Conservation (phyloP, 148 eudicot species). For the Dianthus caryophyllus region DNA sequence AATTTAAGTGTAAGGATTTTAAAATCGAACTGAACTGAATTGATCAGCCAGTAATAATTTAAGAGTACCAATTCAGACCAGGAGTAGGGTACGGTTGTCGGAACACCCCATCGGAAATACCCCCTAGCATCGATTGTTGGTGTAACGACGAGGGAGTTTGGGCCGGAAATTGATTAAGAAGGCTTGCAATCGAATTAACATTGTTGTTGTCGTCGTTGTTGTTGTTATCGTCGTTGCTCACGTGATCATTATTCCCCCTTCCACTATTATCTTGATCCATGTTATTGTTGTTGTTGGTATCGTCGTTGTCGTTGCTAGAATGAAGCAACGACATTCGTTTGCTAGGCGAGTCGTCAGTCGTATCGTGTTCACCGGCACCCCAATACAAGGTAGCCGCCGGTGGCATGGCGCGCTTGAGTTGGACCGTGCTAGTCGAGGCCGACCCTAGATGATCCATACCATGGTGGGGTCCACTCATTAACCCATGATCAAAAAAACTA, state of each 20-base stretch:
- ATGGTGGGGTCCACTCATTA: slow-evolving; percentile 24
- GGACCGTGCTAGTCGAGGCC: slow-evolving; percentile 13
- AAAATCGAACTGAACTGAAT: background rate
- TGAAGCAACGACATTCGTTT: slow-evolving; percentile 19
- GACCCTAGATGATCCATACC: slow-evolving; percentile 17
- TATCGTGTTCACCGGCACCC: slow-evolving; percentile 22
- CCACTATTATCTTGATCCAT: slow-evolving; percentile 1
- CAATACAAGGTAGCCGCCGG: slow-evolving; percentile 37
- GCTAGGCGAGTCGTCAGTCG: background rate
- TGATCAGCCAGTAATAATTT: background rate
- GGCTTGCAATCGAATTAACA: slow-evolving; percentile 27
- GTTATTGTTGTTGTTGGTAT: slow-evolving; percentile 12
- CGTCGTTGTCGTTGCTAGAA: slow-evolving; percentile 13
- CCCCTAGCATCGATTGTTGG: slow-evolving; percentile 33
- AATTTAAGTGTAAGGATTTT: background rate
- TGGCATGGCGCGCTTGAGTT: slow-evolving; percentile 34
- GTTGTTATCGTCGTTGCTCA: slow-evolving; percentile 9
- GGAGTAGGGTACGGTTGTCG: slow-evolving; percentile 39
- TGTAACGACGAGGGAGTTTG: slow-evolving; percentile 24
- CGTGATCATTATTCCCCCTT: slow-evolving; percentile 13
- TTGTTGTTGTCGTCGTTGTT: too few species aligned
- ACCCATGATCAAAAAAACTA: slow-evolving; percentile 28
- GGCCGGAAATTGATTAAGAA: slow-evolving; percentile 36
- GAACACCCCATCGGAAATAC: slow-evolving; percentile 31
- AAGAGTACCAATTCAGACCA: slow-evolving; percentile 51